Conservation (phyloP, 768 basidiomycete genomes). For the Mycena sanguinolenta region DNA sequence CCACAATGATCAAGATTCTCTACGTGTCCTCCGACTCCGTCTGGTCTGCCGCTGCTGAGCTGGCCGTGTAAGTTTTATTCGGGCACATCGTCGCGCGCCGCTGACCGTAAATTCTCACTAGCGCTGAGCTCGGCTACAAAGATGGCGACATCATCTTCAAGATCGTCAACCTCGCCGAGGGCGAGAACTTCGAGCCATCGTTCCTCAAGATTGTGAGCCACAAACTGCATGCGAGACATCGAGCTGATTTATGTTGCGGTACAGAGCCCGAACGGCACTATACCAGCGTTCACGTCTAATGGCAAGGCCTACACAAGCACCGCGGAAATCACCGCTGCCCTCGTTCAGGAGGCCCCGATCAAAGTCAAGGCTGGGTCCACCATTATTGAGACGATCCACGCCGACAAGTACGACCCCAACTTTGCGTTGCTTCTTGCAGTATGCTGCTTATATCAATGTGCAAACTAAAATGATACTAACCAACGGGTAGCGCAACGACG, state of each 20-base stretch:
- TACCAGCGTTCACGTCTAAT: constrained; percentile 56
- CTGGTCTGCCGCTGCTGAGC: constrained; percentile 45
- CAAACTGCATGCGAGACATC: too few relatives aligned
- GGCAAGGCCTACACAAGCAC: constrained; percentile 56
- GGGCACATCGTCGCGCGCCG: not conserved
- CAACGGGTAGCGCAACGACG: constrained; percentile 57
- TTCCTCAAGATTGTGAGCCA: constrained; percentile 50
- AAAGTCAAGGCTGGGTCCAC: constrained; percentile 52
- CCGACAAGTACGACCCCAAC: constrained; percentile 65
- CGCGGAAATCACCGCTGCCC: constrained; percentile 54
- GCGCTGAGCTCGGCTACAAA: constrained; percentile 58
- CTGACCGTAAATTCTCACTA: not conserved
- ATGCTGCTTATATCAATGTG: constrained; percentile 32
- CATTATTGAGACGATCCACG: constrained; percentile 56
- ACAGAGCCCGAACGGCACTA: constrained; percentile 59
- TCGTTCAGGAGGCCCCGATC: constrained; percentile 55
- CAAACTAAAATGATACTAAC: constrained; percentile 8
- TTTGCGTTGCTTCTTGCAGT: constrained; percentile 59
- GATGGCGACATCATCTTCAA: constrained; percentile 51
- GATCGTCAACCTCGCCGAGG: constrained; percentile 57
- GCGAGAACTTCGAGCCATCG: constrained; percentile 61
- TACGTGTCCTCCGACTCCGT: constrained; percentile 44
- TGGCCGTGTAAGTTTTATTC: constrained; percentile 39
- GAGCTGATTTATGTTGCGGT: not conserved
- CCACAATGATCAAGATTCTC: constrained; percentile 34